Evolutionary conservation across 2,329 filamentous ascomycete genomes (phyloP).

Genomic region (Bipolaris bicolor): DNA sequence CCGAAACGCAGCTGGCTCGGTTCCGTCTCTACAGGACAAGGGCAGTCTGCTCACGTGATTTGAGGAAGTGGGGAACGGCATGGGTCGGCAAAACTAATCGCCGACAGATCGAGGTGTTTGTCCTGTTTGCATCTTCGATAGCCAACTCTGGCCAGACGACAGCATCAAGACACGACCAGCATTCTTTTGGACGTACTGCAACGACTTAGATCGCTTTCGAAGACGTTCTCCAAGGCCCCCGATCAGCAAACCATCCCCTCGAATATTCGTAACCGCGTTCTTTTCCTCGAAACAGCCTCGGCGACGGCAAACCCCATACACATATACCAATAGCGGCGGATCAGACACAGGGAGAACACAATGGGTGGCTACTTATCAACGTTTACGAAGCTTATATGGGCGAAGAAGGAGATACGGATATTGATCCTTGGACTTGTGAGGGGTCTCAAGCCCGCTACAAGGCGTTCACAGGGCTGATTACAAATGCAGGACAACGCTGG

Average conservation of each 20-base stretch:
- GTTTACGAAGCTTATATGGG: slow-evolving; percentile 60
- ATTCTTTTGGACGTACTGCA: neutral
- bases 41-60: neutral
- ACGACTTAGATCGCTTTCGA: neutral
- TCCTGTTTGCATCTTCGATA: slow-evolving; percentile 30
- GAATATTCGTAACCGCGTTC: neutral
- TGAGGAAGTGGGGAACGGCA: neutral
- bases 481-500: slow-evolving; percentile 86
- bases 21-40: too few species aligned
- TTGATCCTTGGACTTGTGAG: slow-evolving; percentile 90
- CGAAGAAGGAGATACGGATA: slow-evolving; percentile 98
- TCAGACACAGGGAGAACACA: slow-evolving; percentile 22
- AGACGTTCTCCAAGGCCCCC: too few species aligned
- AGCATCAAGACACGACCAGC: slow-evolving; percentile 14
- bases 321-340: slow-evolving; percentile 19
- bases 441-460: slow-evolving; percentile 9
- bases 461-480: slow-evolving; percentile 29
- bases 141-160: slow-evolving; percentile 35
- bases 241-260: neutral
- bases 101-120: slow-evolving; percentile 25
- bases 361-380: slow-evolving; percentile 46
- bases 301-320: slow-evolving; percentile 24
- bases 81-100: slow-evolving; percentile 16
- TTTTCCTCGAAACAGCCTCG: neutral
- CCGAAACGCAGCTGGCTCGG: neutral